These are phyloP conservation scores for Xylariaceae sp. DNA, from an alignment of 2,329 filamentous ascomycete species.

Conservation along the genomic window DNA sequence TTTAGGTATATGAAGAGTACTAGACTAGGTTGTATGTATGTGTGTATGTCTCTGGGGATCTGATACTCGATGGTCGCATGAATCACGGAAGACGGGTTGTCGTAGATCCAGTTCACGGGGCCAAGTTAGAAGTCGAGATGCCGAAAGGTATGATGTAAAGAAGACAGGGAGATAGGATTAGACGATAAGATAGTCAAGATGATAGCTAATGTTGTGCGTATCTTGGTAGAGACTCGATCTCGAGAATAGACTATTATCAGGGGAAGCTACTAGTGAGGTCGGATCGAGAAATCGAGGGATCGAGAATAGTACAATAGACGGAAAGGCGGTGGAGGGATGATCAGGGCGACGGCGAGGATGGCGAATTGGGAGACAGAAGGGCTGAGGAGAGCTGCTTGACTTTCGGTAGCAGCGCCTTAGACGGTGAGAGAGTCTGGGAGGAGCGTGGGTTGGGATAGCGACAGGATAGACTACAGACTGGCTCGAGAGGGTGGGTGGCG, in stretches of 20 bases:
- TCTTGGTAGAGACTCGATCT: conserved; percentile 3
- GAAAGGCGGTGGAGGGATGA: conserved; percentile 22
- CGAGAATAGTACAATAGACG: background rate
- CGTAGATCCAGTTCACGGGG: conserved; percentile 28
- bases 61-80: conserved; percentile 36
- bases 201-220: conserved; percentile 9
- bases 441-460: conserved; percentile 24
- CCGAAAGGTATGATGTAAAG: conserved; percentile 26
- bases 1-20: conserved; percentile 24
- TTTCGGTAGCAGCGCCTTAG: too few relatives aligned
- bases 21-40: conserved; percentile 15
- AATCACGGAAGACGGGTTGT: conserved; percentile 31
- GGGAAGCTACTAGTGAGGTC: conserved; percentile 6
- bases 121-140: conserved; percentile 22
- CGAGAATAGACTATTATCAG: conserved; percentile 21
- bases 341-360: conserved; percentile 32
- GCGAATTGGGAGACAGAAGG: conserved; percentile 29
- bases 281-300: conserved; percentile 6
- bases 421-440: conserved; percentile 1
- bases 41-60: conserved; percentile 30
- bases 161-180: conserved; percentile 19
- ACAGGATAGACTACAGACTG: too few relatives aligned
- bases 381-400: conserved; percentile 16
- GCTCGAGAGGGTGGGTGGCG: conserved; percentile 25
- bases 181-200: background rate